Conservation (phyloP, 2,329 filamentous ascomycete genomes). For the Reticulascus tulasneorum region DNA sequence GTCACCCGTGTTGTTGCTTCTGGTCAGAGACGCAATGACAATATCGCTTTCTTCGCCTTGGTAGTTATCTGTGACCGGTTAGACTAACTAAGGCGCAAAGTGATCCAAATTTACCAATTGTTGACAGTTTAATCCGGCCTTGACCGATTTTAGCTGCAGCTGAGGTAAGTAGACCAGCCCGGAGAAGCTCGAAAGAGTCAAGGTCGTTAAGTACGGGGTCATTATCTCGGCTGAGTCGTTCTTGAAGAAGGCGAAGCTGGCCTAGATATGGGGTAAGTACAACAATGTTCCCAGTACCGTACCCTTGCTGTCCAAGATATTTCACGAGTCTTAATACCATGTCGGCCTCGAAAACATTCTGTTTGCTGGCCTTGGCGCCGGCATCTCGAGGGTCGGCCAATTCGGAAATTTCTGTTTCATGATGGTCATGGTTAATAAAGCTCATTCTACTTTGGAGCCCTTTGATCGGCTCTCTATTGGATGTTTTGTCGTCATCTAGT, state of each 20-base stretch:
- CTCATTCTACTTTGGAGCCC: conserved; percentile 59
- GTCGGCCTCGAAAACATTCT: conserved; percentile 61
- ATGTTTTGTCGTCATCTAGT: conserved; percentile 48
- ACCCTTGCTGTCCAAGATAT: conserved; percentile 69
- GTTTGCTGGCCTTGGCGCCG: conserved; percentile 48
- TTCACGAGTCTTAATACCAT: conserved; percentile 63
- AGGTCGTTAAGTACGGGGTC: conserved; percentile 67
- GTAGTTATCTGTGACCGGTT: conserved; percentile 60
- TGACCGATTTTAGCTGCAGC: conserved; percentile 49
- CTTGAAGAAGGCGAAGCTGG: conserved; percentile 55
- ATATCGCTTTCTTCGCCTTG: conserved; percentile 76
- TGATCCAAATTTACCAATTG: conserved; percentile 53
- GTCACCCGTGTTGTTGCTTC: conserved; percentile 59
- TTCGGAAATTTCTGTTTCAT: conserved; percentile 41
- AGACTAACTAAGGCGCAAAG: neutral
- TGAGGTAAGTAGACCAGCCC: conserved; percentile 56
- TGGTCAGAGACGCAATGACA: conserved; percentile 62
- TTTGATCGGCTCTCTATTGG: conserved; percentile 38
- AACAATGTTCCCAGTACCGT: conserved; percentile 60
- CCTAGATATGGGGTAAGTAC: conserved; percentile 71
- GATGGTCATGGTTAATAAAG: conserved; percentile 61
- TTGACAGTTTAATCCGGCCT: conserved; percentile 56
- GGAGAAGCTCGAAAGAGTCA: conserved; percentile 59
- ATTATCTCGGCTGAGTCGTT: conserved; percentile 49
- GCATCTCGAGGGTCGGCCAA: conserved; percentile 48